Evolutionary conservation across 306 rosid species (phyloP).

Genomic region (Glycine soja): DNA sequence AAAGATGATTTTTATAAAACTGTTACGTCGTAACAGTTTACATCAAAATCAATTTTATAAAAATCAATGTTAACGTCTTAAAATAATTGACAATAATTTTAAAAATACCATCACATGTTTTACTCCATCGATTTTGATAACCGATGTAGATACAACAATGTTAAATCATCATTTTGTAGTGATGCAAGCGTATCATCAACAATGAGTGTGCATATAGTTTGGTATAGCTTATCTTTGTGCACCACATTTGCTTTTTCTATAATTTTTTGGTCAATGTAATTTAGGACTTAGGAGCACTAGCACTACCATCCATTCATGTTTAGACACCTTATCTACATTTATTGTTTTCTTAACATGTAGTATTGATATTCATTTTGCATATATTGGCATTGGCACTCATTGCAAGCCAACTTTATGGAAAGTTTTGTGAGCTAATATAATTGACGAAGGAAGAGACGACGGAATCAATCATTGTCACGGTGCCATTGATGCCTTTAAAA

Average conservation of each 20-base stretch:
- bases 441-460: slow-evolving; percentile 39
- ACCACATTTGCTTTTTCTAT: slow-evolving; percentile 3
- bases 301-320: slow-evolving; percentile 14
- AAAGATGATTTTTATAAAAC: too few species aligned
- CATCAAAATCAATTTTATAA: too few species aligned
- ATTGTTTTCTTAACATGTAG: neutral
- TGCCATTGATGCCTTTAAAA: slow-evolving; percentile 30
- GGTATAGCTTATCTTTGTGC: neutral
- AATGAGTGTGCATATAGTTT: neutral
- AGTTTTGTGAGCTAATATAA: slow-evolving; percentile 13
- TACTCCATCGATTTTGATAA: too few species aligned
- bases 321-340: neutral
- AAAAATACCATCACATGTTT: too few species aligned
- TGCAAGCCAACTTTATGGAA: slow-evolving; percentile 27
- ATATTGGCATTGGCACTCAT: slow-evolving; percentile 39
- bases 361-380: slow-evolving; percentile 14
- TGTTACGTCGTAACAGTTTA: too few species aligned
- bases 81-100: too few species aligned
- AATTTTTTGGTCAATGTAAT: slow-evolving; percentile 14
- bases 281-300: slow-evolving; percentile 25
- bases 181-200: neutral
- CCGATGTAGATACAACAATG: too few species aligned
- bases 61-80: too few species aligned
- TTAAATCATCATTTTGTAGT: too few species aligned
- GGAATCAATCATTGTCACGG: slow-evolving; percentile 49